Conservation (phyloP, 768 basidiomycete genomes). For the Cantharellus anzutake region DNA sequence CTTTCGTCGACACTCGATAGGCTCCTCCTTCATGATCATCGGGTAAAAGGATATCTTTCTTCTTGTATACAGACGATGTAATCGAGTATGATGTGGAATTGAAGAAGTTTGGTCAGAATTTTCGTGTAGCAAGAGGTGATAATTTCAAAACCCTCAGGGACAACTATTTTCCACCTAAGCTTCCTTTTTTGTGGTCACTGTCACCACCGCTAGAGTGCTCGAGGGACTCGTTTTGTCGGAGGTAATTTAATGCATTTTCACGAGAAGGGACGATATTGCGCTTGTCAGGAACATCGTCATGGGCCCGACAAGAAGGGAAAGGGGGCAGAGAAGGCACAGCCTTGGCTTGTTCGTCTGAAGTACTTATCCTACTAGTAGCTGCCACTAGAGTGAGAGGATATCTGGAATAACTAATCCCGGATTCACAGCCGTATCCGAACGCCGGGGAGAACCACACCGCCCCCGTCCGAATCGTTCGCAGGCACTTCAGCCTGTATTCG, state of each 20-base stretch:
- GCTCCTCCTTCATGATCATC: background rate
- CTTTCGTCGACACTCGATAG: background rate
- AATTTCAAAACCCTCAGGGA: background rate
- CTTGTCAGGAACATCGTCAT: background rate
- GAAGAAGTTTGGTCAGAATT: constrained; percentile 16
- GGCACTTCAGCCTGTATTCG: no score
- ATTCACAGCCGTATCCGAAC: no score
- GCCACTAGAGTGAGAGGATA: no score
- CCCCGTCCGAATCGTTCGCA: no score
- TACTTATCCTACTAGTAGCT: no score
- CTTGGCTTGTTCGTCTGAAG: no score
- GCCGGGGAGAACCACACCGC: no score
- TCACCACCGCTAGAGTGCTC: background rate
- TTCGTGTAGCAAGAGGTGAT: background rate
- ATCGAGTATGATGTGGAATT: constrained; percentile 15
- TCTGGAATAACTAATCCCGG: no score
- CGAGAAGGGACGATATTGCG: background rate
- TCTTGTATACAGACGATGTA: constrained; percentile 3
- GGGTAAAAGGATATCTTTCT: background rate
- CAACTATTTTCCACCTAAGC: background rate
- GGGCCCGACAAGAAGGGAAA: background rate
- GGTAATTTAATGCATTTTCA: background rate
- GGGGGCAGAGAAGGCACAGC: constrained; percentile 7
- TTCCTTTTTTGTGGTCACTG: background rate
- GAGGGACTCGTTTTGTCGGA: background rate